Evolutionary conservation across 2,329 filamentous ascomycete genomes (phyloP), one percentile per base, ranked within the genome.

Genomic region (Pseudogymnoascus sp.): DNA sequence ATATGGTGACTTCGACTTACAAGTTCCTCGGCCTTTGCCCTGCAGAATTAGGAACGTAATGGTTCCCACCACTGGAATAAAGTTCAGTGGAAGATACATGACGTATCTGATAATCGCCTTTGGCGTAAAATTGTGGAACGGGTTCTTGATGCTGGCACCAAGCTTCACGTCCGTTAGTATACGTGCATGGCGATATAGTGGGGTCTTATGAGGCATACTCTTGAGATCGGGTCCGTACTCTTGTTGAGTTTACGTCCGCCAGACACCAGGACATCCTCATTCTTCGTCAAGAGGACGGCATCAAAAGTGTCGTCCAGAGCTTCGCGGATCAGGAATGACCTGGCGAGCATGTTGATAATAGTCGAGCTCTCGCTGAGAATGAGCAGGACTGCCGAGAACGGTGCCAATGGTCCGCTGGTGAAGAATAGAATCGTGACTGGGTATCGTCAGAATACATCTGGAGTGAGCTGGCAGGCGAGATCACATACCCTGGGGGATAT

Each of bases 271-370:
- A 76, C 78, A 0, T 77, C 77, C 31, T 79, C 76, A 65, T 81
- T 78, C 58, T 74, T 77, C 1, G 82, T 70, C 6, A 87, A 71
- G 25, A 87, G 74, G 0, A 83, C 85, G 33, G 88, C 91, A 71
- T 97, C 93, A 72, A 97, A 97, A 0, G 90, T 93, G 73, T 97
- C 92, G 27, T 94, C 79, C 35, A 97, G 79, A 0, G 90, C 88
- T 65, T 95, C 90, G 66, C 90, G 86, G 48, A 96, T 83, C 37
- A 96, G 76, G 72, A 91, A 93, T 42, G 83, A 87, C 68, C 87
- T 85, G 7, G 84, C 81, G 13, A 86, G 67, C 36, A 82, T 69
- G 66, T 79, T 82, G 66, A 83, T 79, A 61, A 87, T 78, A 12
- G 82, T 79, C 1, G 83, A 80, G 68, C 82, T 85, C 73, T 87